Conservation (phyloP, 176 grass and related monocot species). For the Ensete ventricosum region DNA sequence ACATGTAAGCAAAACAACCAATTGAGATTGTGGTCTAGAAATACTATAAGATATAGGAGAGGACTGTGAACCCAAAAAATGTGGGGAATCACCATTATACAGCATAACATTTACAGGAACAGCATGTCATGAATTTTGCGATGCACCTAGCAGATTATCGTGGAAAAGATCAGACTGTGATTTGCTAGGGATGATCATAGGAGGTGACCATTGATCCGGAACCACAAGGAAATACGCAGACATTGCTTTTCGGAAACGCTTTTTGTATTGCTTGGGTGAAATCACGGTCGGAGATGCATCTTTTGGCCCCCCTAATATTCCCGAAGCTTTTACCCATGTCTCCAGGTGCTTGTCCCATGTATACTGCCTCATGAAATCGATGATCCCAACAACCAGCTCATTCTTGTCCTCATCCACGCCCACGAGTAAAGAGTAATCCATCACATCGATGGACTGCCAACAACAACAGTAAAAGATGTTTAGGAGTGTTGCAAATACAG, state of each 20-base stretch:
- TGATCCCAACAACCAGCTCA: slow-evolving; percentile 87
- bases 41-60: background rate
- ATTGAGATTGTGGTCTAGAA: background rate
- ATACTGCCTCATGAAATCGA: slow-evolving; percentile 99
- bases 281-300: slow-evolving; percentile 74
- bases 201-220: slow-evolving; percentile 88
- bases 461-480: slow-evolving; percentile 15
- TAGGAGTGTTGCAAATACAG: slow-evolving; percentile 13
- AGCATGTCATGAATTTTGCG: slow-evolving; percentile 20
- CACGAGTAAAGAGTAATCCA: slow-evolving; percentile 98
- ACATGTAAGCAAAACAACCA: background rate
- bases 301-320: slow-evolving; percentile 70
- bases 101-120: slow-evolving; percentile 6
- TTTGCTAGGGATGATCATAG: slow-evolving; percentile 41
- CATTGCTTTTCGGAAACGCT: slow-evolving; percentile 94
- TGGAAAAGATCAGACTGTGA: slow-evolving; percentile 29
- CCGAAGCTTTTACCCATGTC: slow-evolving; percentile 90
- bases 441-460: slow-evolving; percentile 86
- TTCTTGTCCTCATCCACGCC: slow-evolving; percentile 95
- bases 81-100: slow-evolving; percentile 1
- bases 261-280: slow-evolving; percentile 95
- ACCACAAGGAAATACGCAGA: slow-evolving; percentile 93
- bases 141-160: slow-evolving; percentile 35
- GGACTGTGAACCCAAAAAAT: background rate
- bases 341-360: slow-evolving; percentile 99